Evolutionary conservation across 1,284 basidiomycete species (phyloP).

Genomic region (Heterobasidion irregulare): DNA sequence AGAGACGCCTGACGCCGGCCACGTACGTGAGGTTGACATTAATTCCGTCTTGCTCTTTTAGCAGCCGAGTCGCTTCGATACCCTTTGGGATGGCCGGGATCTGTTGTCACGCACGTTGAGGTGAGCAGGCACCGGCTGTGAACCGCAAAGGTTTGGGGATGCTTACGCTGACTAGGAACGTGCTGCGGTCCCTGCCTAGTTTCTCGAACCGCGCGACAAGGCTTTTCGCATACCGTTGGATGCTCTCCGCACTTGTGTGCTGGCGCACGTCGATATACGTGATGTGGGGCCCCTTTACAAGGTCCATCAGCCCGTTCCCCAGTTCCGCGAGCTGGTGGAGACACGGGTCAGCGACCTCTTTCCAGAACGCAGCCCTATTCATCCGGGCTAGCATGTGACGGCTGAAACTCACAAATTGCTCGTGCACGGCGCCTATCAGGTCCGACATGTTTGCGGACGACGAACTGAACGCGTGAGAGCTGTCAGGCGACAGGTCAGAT

Average conservation of each 20-base stretch:
- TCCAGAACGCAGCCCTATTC: conserved; percentile 9
- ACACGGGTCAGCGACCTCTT: not conserved
- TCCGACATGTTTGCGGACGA: too few relatives aligned
- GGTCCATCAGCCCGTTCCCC: conserved; percentile 32
- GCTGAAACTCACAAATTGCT: conserved; percentile 11
- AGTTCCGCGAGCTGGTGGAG: conserved; percentile 39
- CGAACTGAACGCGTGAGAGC: too few relatives aligned
- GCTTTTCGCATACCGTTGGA: conserved; percentile 32
- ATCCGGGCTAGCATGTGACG: conserved; percentile 7
- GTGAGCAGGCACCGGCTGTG: too few relatives aligned
- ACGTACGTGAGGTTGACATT: conserved; percentile 43
- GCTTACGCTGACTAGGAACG: conserved; percentile 44
- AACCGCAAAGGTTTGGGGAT: too few relatives aligned
- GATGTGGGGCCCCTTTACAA: conserved; percentile 36
- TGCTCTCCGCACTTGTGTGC: conserved; percentile 23
- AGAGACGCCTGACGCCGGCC: conserved; percentile 41
- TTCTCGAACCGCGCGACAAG: conserved; percentile 31
- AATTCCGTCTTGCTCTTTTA: conserved; percentile 30
- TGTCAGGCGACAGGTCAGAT: too few relatives aligned
- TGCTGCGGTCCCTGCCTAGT: conserved; percentile 27
- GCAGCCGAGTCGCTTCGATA: conserved; percentile 34
- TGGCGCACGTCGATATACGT: conserved; percentile 42
- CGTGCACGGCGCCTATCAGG: conserved; percentile 4
- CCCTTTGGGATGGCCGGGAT: conserved; percentile 51
- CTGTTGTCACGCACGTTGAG: conserved; percentile 19